phyloP scores from a whole-genome alignment of 2,329 filamentous ascomycete species.

The Magnaporthiopsis rhizophila region DNA sequence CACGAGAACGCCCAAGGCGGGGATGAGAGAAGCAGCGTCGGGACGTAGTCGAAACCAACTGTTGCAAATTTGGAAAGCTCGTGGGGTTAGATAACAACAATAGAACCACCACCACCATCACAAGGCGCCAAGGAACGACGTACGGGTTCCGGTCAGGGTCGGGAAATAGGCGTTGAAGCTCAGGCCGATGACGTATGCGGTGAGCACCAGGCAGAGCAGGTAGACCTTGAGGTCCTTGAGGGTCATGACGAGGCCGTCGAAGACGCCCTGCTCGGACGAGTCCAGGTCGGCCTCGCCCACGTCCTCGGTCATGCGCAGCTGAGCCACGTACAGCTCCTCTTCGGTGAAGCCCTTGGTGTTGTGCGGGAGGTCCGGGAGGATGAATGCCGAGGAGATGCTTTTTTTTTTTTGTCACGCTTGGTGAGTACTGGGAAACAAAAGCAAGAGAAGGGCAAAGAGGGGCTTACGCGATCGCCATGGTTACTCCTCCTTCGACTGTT shows the following conservation, averaged over 20 bases:
- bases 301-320: slow-evolving; percentile 47
- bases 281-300: slow-evolving; percentile 47
- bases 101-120: too few relatives aligned
- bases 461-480: slow-evolving; percentile 14
- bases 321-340: slow-evolving; percentile 45
- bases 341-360: slow-evolving; percentile 48
- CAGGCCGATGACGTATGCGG: slow-evolving; percentile 48
- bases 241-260: slow-evolving; percentile 47
- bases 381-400: slow-evolving; percentile 30
- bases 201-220: slow-evolving; percentile 42
- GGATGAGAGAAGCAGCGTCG: slow-evolving; percentile 45
- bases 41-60: slow-evolving; percentile 41
- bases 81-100: too few relatives aligned
- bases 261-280: slow-evolving; percentile 36
- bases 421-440: slow-evolving; percentile 5
- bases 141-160: slow-evolving; percentile 3
- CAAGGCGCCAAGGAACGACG: not conserved
- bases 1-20: slow-evolving; percentile 51
- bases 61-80: slow-evolving; percentile 20
- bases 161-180: slow-evolving; percentile 47
- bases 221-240: slow-evolving; percentile 53
- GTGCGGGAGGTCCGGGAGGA: slow-evolving; percentile 41
- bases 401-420: not conserved
- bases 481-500: slow-evolving; percentile 14
- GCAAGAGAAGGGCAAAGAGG: slow-evolving; percentile 7